phyloP scores from a whole-genome alignment of 2,329 filamentous ascomycete genomes.

The Shiraia sp. region DNA sequence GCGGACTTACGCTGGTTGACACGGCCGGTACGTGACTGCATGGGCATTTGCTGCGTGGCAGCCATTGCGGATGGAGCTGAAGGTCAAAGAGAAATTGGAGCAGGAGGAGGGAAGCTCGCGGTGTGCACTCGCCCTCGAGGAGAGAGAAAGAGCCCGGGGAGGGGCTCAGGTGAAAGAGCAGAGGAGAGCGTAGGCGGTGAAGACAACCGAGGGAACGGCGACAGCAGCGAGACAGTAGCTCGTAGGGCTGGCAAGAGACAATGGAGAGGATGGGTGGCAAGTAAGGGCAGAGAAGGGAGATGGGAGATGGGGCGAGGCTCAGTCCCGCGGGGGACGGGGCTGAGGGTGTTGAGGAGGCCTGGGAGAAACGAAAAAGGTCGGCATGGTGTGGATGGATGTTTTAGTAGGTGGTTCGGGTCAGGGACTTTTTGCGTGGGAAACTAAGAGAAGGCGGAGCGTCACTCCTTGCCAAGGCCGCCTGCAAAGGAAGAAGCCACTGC shows the following conservation, averaged over 20 bases:
- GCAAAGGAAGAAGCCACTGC: slow-evolving; percentile 16
- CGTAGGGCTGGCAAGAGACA: slow-evolving; percentile 9
- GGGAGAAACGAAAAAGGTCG: slow-evolving; percentile 43
- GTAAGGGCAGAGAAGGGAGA: slow-evolving; percentile 17
- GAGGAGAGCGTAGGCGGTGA: slow-evolving; percentile 28
- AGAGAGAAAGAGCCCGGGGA: slow-evolving; percentile 8
- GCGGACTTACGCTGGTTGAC: slow-evolving; percentile 76
- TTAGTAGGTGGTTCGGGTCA: slow-evolving; percentile 37
- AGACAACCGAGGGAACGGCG: slow-evolving; percentile 32
- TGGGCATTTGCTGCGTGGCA: slow-evolving; percentile 49
- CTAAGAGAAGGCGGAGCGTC: slow-evolving; percentile 21
- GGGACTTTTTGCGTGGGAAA: slow-evolving; percentile 36
- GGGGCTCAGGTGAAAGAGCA: slow-evolving; percentile 18
- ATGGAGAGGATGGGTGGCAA: slow-evolving; percentile 31
- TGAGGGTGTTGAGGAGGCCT: slow-evolving; percentile 52
- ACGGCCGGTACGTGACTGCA: slow-evolving; percentile 73
- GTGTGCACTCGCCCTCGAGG: slow-evolving; percentile 17
- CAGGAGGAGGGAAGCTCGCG: slow-evolving; percentile 7
- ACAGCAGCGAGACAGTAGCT: slow-evolving; percentile 13
- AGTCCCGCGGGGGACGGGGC: slow-evolving; percentile 56
- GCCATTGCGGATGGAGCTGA: slow-evolving; percentile 46
- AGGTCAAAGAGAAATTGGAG: slow-evolving; percentile 11
- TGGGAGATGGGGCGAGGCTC: slow-evolving; percentile 46
- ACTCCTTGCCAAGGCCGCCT: slow-evolving; percentile 21
- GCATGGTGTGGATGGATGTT: slow-evolving; percentile 46